phyloP scores from a whole-genome alignment of 176 grass and related monocot species.

The Phoenix dactylifera region DNA sequence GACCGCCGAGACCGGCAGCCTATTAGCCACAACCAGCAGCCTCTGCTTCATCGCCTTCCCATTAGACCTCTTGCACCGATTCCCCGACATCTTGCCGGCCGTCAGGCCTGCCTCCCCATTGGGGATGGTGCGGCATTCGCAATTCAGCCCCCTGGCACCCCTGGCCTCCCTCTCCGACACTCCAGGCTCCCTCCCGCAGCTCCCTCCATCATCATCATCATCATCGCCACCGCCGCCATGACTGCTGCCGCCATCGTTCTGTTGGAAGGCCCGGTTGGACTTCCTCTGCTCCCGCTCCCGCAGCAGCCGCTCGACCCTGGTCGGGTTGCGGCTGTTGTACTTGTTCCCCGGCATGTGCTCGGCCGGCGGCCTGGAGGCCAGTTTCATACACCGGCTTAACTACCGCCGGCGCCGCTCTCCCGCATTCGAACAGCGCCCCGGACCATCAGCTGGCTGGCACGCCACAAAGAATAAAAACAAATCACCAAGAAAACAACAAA shows the following conservation, averaged over 20 bases:
- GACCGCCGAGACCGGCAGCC: conserved; percentile 83
- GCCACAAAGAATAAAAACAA: background rate
- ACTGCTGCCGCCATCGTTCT: background rate
- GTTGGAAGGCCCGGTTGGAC: background rate
- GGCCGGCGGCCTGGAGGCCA: conserved; percentile 1
- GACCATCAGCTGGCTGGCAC: background rate
- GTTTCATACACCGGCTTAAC: background rate
- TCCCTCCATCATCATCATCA: background rate
- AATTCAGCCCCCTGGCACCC: background rate
- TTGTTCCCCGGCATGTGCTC: conserved; percentile 1
- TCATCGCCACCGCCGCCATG: background rate
- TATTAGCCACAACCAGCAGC: conserved; percentile 91
- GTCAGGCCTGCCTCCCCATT: background rate
- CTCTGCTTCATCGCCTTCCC: conserved; percentile 79
- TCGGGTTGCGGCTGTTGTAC: background rate
- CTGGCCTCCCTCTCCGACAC: background rate
- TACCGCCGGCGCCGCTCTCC: background rate
- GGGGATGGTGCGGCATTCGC: background rate
- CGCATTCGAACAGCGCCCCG: background rate
- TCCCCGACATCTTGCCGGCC: background rate
- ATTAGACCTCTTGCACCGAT: conserved; percentile 12
- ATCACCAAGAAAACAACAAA: background rate
- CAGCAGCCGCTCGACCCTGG: background rate
- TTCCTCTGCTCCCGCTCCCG: background rate
- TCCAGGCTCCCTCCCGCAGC: background rate